These are phyloP conservation scores for Septoria linicola DNA, from an alignment of 2,329 filamentous ascomycete genomes.

Conservation along the genomic window DNA sequence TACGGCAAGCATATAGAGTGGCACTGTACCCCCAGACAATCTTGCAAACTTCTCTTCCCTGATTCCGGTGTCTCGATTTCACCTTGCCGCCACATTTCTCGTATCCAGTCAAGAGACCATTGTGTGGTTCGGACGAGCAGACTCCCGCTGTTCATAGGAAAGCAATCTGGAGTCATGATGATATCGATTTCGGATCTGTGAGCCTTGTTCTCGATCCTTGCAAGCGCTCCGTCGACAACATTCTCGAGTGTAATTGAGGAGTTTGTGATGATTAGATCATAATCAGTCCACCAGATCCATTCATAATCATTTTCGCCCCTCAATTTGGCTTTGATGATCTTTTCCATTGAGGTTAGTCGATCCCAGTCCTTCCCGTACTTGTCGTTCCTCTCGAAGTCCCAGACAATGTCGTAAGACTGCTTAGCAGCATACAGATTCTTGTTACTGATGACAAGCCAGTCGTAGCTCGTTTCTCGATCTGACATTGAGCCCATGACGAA, in stretches of 20 bases:
- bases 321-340: not conserved
- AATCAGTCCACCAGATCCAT: slow-evolving; percentile 48
- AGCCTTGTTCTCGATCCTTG: slow-evolving; percentile 21
- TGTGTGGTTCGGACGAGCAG: slow-evolving; percentile 39
- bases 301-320: slow-evolving; percentile 28
- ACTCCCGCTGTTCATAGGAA: slow-evolving; percentile 40
- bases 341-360: slow-evolving; percentile 1
- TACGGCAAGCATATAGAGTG: too few relatives aligned
- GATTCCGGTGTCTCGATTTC: slow-evolving; percentile 40
- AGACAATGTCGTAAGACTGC: slow-evolving; percentile 43
- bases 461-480: slow-evolving; percentile 14
- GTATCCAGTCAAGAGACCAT: slow-evolving; percentile 39
- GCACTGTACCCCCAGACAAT: not conserved
- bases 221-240: slow-evolving; percentile 39
- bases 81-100: slow-evolving; percentile 30
- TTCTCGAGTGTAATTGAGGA: slow-evolving; percentile 39
- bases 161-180: slow-evolving; percentile 43
- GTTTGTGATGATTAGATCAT: slow-evolving; percentile 45
- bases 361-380: slow-evolving; percentile 35
- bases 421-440: slow-evolving; percentile 37
- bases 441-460: slow-evolving; percentile 20
- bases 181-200: slow-evolving; percentile 37
- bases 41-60: not conserved
- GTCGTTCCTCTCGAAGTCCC: slow-evolving; percentile 42
- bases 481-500: slow-evolving; percentile 21